These are phyloP conservation scores for Brassica nigra DNA, from an alignment of 345 rosid genomes.

Conservation along the genomic window DNA sequence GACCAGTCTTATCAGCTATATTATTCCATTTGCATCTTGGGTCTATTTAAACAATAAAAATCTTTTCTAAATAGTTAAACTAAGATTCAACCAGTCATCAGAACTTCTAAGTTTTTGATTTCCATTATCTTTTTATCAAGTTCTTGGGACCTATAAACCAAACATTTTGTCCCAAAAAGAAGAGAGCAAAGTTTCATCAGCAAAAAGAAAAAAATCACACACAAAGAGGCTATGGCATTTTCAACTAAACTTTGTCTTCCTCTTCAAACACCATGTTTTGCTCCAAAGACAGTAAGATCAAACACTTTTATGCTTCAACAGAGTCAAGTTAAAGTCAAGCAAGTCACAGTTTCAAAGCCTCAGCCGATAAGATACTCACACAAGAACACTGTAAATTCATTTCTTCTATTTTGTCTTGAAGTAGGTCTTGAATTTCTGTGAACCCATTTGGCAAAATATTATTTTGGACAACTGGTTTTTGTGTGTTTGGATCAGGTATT, in stretches of 20 bases:
- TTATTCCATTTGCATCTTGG: conserved; percentile 12
- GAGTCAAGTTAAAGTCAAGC: conserved; percentile 38
- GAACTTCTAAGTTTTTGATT: neutral
- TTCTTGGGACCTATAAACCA: conserved; percentile 31
- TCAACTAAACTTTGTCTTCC: conserved; percentile 46
- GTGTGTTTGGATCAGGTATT: conserved; percentile 50
- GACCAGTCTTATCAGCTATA: conserved; percentile 11
- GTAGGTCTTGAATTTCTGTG: conserved; percentile 12
- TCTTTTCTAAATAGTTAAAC: neutral
- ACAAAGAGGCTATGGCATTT: conserved; percentile 35
- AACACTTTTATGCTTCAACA: conserved; percentile 46
- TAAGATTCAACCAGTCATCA: conserved; percentile 25
- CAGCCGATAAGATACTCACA: conserved; percentile 57
- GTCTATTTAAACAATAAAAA: conserved; percentile 4
- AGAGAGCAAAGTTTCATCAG: conserved; percentile 34
- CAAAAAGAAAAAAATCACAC: neutral
- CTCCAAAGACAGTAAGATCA: conserved; percentile 35
- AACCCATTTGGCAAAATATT: conserved; percentile 17
- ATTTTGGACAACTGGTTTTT: conserved; percentile 6
- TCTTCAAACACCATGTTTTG: conserved; percentile 36
- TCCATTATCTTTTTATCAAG: neutral
- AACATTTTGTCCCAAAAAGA: conserved; percentile 24
- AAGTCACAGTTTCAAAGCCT: conserved; percentile 43
- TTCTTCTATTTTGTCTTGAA: neutral
- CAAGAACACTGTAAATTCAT: conserved; percentile 57